phyloP scores from a whole-genome alignment of 2,329 filamentous ascomycete species.

The Teratosphaeria pseudoeucalypti region DNA sequence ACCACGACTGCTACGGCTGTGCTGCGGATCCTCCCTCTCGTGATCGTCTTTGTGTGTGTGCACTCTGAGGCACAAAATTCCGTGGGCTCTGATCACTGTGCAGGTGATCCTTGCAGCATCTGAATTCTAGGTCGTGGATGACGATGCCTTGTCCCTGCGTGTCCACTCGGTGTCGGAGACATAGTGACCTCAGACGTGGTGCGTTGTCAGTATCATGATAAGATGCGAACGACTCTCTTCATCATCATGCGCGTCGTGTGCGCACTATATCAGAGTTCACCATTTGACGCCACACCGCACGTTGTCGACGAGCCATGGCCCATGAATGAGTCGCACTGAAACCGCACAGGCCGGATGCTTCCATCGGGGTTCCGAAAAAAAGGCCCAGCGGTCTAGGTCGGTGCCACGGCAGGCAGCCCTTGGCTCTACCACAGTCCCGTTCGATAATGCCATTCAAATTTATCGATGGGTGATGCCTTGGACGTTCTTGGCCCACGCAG shows the following conservation, averaged over 20 bases:
- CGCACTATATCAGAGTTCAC: not conserved
- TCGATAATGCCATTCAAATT: no score
- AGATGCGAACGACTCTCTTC: not conserved
- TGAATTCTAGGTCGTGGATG: not conserved
- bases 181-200: not conserved
- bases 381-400: not conserved
- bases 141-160: not conserved
- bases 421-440: not conserved
- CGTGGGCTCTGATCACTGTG: not conserved
- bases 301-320: not conserved
- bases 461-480: not conserved
- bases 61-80: no score
- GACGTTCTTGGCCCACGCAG: no score
- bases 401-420: not conserved
- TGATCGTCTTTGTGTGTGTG: not conserved
- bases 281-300: not conserved
- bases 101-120: not conserved
- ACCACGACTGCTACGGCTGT: not conserved
- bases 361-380: not conserved
- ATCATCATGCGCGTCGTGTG: not conserved
- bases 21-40: not conserved
- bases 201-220: not conserved
- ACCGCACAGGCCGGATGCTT: not conserved
- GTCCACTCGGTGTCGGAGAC: not conserved
- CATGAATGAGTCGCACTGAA: not conserved